These are phyloP conservation scores for Arthonia radiata DNA, from an alignment of 495 filamentous ascomycete genomes.

Conservation along the genomic window DNA sequence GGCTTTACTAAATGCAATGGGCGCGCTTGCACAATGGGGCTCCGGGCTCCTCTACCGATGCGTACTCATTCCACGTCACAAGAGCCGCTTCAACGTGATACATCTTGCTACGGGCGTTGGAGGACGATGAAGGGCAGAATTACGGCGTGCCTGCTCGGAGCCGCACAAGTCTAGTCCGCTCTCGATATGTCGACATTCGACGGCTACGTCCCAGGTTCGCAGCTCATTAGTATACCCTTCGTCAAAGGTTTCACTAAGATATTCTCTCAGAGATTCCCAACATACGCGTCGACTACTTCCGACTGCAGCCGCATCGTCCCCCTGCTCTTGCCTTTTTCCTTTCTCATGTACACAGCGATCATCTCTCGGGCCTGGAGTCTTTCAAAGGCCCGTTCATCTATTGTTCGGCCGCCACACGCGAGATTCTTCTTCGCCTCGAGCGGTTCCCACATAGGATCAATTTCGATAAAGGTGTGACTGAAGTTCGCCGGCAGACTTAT, in stretches of 20 bases:
- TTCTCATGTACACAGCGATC: conserved; percentile 83
- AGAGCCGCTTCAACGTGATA: no score
- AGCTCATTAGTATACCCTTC: background rate
- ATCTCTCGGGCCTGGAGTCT: conserved; percentile 61
- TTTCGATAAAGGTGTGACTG: conserved; percentile 51
- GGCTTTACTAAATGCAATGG: no score
- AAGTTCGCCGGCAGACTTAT: conserved; percentile 40
- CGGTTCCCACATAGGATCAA: conserved; percentile 58
- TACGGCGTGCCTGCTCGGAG: no score
- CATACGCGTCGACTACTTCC: conserved; percentile 48
- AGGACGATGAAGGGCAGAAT: no score
- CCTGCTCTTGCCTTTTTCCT: conserved; percentile 70
- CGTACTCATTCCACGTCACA: no score
- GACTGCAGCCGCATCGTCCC: conserved; percentile 23
- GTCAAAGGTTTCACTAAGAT: background rate
- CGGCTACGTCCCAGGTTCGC: background rate
- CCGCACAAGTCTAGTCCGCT: no score
- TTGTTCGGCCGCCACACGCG: conserved; percentile 63
- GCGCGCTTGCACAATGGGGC: no score
- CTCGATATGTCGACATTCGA: background rate
- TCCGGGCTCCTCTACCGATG: no score
- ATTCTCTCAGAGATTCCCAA: background rate
- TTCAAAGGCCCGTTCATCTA: conserved; percentile 61
- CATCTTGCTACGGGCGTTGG: no score
- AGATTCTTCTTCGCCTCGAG: conserved; percentile 48